These are phyloP conservation scores for Parathielavia appendiculata DNA, from an alignment of 495 filamentous ascomycete genomes.

Conservation along the genomic window DNA sequence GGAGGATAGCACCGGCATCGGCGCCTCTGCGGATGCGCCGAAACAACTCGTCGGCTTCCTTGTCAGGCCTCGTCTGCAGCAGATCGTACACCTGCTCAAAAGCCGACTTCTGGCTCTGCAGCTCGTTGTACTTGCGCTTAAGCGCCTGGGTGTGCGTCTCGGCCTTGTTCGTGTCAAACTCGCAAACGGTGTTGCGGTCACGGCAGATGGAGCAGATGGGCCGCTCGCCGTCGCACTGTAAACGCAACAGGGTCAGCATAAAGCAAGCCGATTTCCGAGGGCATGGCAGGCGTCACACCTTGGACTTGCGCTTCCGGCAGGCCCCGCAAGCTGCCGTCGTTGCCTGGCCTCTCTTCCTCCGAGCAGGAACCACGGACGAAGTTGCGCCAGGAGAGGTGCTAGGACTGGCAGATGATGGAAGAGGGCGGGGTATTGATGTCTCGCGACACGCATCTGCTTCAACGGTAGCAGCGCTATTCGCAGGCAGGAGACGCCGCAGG, in stretches of 20 bases:
- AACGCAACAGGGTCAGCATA: background rate
- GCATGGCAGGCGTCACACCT: slow-evolving; percentile 32
- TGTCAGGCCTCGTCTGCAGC: slow-evolving; percentile 29
- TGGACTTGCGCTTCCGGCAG: slow-evolving; percentile 52
- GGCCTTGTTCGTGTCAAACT: slow-evolving; percentile 35
- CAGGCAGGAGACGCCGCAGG: slow-evolving; percentile 21
- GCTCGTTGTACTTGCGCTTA: slow-evolving; percentile 38
- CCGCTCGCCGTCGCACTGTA: slow-evolving; percentile 37
- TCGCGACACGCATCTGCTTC: background rate
- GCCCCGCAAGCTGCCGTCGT: slow-evolving; percentile 50
- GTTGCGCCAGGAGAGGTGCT: background rate
- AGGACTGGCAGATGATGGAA: background rate
- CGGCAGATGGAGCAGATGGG: slow-evolving; percentile 36
- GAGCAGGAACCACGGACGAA: slow-evolving; percentile 1
- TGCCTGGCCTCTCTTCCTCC: slow-evolving; percentile 38
- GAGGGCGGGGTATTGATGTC: background rate
- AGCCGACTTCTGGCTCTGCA: slow-evolving; percentile 31
- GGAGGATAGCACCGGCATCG: slow-evolving; percentile 32
- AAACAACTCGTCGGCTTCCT: slow-evolving; percentile 35
- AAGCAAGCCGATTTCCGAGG: background rate
- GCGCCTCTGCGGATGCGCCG: slow-evolving; percentile 36
- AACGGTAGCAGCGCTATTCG: background rate
- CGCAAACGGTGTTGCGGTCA: slow-evolving; percentile 33
- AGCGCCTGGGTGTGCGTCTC: slow-evolving; percentile 41
- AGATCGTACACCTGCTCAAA: slow-evolving; percentile 36